Conservation (phyloP, 768 basidiomycete genomes). For the Lepiota subincarnata region DNA sequence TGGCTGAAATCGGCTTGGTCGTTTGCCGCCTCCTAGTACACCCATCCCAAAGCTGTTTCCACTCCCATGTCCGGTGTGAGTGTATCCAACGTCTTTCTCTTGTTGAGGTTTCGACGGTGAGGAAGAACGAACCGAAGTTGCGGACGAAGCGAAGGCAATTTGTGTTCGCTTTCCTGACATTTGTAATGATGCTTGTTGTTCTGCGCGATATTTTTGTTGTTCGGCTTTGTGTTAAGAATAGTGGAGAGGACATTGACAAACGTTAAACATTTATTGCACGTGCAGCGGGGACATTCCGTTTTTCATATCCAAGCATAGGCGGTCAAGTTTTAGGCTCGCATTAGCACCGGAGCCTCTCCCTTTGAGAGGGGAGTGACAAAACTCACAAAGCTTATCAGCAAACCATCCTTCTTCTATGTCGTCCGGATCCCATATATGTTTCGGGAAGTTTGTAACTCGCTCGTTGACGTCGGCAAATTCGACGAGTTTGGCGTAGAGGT, state of each 20-base stretch:
- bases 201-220: conserved; percentile 58
- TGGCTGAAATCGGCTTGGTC: conserved; percentile 10
- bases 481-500: conserved; percentile 92
- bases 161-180: conserved; percentile 51
- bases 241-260: conserved; percentile 13
- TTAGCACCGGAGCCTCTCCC: conserved; percentile 15
- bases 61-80: neutral
- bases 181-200: conserved; percentile 51
- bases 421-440: conserved; percentile 67
- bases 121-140: conserved; percentile 2
- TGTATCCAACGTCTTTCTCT: neutral
- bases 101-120: neutral
- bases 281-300: conserved; percentile 17
- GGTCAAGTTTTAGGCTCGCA: conserved; percentile 18
- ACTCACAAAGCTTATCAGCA: conserved; percentile 75
- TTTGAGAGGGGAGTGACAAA: conserved; percentile 7
- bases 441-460: conserved; percentile 77
- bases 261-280: conserved; percentile 6
- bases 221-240: conserved; percentile 39
- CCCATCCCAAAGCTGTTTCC: neutral
- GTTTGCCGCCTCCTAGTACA: conserved; percentile 6
- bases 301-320: neutral
- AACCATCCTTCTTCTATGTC: conserved; percentile 67
- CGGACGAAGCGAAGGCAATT: conserved; percentile 52
- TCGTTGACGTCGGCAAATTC: conserved; percentile 94